Evolutionary conservation across 345 rosid genomes (phyloP), one percentile per base, ranked within the genome.

Genomic region (Populus deltoides): DNA sequence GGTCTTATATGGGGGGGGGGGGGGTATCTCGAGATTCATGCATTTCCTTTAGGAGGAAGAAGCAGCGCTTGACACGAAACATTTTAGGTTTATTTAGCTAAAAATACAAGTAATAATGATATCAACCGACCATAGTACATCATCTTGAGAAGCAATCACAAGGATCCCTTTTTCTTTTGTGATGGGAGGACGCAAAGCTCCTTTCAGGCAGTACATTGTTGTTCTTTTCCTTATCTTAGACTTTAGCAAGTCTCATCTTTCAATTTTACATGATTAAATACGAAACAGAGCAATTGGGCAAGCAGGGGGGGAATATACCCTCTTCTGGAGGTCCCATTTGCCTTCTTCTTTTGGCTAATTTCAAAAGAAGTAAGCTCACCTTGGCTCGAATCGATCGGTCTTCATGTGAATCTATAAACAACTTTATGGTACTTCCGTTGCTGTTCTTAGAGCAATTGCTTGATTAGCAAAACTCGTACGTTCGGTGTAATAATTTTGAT

Each of bases 351-450:
- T 77, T 62, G 75, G 77, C 51, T 74, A 78, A 81, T 75, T 77
- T 83, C 74, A 77, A 76, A 73, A 27, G n/a, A 73, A 41, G 12
- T 70, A 27, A 13, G 7, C 55, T 77, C 59, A 66, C 87, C 69
- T 72, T 75, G 73, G 77, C 65, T 63, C 31, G 15, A 47, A 76
- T 67, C 55, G 70, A 72, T 36, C 55, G 70, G 68, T 43, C 79
- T 66, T 47, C 15, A 65, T 53, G 75, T 77, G 86, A 86, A 80
- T 82, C 87, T 72, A 78, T 45, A 68, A 57, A 59, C n/a, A 61
- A 70, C 82, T 79, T 81, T 81, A n/a, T 27, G 76, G 85, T 77
- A 65, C 78, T 78, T 77, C 15, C 27, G 2, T 11, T 67, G 68
- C 45, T 62, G 31, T 55, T 78, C 77, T 77, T 41, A 41, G 41